A percentile compares a stretch with the other conserved stretches of the same genome.
These are phyloP conservation scores for Mycena maculata DNA, from an alignment of 768 basidiomycete genomes.

Conservation along the genomic window DNA sequence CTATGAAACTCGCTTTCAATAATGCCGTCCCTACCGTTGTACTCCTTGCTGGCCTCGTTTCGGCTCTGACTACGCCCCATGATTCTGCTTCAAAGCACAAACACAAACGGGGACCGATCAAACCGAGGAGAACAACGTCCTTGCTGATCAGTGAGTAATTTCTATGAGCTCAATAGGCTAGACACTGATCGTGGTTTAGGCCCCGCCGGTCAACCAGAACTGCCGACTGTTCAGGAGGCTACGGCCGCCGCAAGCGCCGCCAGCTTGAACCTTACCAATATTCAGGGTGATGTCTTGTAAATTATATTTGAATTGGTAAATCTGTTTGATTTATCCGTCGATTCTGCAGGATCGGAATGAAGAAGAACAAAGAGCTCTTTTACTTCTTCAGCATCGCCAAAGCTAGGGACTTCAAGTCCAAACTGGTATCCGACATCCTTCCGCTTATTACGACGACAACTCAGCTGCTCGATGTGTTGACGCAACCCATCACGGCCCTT, in stretches of 20 bases:
- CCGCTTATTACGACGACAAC: conserved; percentile 1
- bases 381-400: conserved; percentile 22
- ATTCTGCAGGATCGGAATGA: conserved; percentile 21
- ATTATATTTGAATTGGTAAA: too few species aligned
- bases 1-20: conserved; percentile 10
- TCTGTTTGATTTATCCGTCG: neutral
- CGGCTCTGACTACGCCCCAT: neutral
- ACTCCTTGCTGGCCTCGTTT: conserved; percentile 14
- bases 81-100: conserved; percentile 5
- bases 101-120: conserved; percentile 3
- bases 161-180: neutral
- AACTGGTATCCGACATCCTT: neutral
- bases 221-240: too few species aligned
- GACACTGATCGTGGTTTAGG: neutral
- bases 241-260: too few species aligned
- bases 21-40: neutral
- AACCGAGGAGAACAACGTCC: conserved; percentile 12
- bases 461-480: conserved; percentile 44
- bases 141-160: conserved; percentile 22
- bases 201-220: too few species aligned
- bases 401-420: neutral
- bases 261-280: neutral
- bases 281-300: neutral
- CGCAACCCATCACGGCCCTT: conserved; percentile 48
- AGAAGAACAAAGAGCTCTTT: conserved; percentile 29